Evolutionary conservation across 164 flowering plant species (phyloP).

Genomic region (Aristolochia californica): DNA sequence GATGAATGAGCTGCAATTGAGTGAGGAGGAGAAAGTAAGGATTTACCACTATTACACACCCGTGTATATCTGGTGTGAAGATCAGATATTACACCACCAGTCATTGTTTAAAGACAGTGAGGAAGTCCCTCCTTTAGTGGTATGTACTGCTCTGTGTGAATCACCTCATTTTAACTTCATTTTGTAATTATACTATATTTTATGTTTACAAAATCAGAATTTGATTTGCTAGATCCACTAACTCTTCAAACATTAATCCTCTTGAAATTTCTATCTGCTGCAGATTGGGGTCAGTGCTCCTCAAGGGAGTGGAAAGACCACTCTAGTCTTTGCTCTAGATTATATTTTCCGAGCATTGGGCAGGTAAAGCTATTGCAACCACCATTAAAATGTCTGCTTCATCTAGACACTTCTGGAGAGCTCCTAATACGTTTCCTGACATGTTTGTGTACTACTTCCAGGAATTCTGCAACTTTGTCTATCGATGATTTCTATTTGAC

Average conservation of each 20-base stretch:
- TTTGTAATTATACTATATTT: too few relatives aligned
- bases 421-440: too few relatives aligned
- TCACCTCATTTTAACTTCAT: neutral
- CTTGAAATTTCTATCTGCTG: conserved; percentile 7
- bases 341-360: conserved; percentile 57
- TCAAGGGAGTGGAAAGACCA: conserved; percentile 99
- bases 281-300: conserved; percentile 99
- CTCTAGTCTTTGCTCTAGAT: conserved; percentile 83
- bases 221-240: too few relatives aligned
- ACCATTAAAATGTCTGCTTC: too few relatives aligned
- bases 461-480: conserved; percentile 82
- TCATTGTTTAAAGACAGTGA: conserved; percentile 60
- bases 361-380: conserved; percentile 32
- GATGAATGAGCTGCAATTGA: conserved; percentile 51
- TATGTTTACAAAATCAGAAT: too few relatives aligned
- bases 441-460: conserved; percentile 9
- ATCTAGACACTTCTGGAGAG: too few relatives aligned
- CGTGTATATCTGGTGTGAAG: conserved; percentile 89
- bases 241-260: too few relatives aligned
- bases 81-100: conserved; percentile 61
- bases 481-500: conserved; percentile 96
- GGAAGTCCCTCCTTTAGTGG: conserved; percentile 88
- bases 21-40: conserved; percentile 61
- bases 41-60: conserved; percentile 89
- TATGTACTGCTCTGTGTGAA: conserved; percentile 14